Base-by-base conservation (phyloP, 2,329 filamentous ascomycete species). In the Neurospora sp. region DNA sequence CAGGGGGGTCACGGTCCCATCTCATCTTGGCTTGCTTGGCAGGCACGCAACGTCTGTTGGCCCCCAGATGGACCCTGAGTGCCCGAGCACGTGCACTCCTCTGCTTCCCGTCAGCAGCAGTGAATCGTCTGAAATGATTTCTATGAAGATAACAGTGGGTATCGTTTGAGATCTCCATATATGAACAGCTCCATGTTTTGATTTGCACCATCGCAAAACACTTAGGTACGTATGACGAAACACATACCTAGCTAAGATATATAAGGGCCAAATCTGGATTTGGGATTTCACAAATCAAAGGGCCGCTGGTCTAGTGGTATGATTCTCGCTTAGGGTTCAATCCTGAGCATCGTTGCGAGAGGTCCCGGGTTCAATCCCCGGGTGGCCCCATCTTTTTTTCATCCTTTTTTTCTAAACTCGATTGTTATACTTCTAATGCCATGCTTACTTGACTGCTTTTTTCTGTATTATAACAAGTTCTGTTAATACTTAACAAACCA, bases 271-370 rank as follows among this genome's bases (percentile, higher is more conserved):
- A 17, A 2, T 15, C 3, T 57, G 2, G 6, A 2, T 1, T 15
- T 3, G 6, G 12, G 6, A 28, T 15, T 23, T 6, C 43, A 52
- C 43, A 52, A 52, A 28, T 15, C 11, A 52, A 28, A 28, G 52
- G 52, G 52, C 52, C 52, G 52, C 52, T 83, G 82, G 82, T 84
- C 84, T 85, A 85, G 84, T 83, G 85, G 84, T 86, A 86, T 86
- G 84, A 86, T 87, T 86, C 84, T 85, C 84, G 84, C 85, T 86
- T 86, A 86, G 85, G 84, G 84, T 79, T 67, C 37, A 40, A 57
- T 57, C 46, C 46, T 57, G 46, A 57, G 46, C 46, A 57, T 57
- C 23, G 6, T 72, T 81, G 79, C 79, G 78, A 80, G 79, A 80
- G 79, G 79, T 80, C 79, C 79, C 79, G 78, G 79, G 79, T 80